phyloP scores from a whole-genome alignment of 2,329 filamentous ascomycete genomes.

The Golovinomyces cichoracearum region DNA sequence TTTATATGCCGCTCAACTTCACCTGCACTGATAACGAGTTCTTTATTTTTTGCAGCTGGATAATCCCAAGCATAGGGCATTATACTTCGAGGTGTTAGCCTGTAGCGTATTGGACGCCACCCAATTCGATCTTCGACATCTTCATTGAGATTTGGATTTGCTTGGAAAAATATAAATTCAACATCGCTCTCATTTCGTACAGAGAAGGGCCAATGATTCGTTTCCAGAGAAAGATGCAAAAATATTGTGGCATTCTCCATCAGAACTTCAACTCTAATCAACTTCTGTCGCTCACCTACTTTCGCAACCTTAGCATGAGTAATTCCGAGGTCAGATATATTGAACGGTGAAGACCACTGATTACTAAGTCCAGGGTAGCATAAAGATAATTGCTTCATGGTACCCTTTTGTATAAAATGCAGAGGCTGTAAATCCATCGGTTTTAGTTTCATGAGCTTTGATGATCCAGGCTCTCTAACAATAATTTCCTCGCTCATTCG shows the following conservation, averaged over 20 bases:
- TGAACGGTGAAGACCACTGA: slow-evolving; percentile 93
- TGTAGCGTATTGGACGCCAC: slow-evolving; percentile 80
- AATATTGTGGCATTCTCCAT: slow-evolving; percentile 89
- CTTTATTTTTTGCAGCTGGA: slow-evolving; percentile 86
- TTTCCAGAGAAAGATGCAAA: slow-evolving; percentile 69
- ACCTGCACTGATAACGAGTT: slow-evolving; percentile 57
- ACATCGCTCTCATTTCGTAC: slow-evolving; percentile 96
- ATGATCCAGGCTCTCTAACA: slow-evolving; percentile 75
- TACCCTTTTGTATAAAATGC: slow-evolving; percentile 63
- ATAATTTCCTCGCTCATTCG: slow-evolving; percentile 70
- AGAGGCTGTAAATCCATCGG: slow-evolving; percentile 60
- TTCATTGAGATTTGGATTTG: slow-evolving; percentile 73
- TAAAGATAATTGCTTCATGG: slow-evolving; percentile 68
- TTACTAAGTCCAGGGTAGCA: slow-evolving; percentile 89
- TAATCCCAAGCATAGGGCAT: slow-evolving; percentile 99
- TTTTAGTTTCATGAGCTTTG: slow-evolving; percentile 54
- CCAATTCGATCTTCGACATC: slow-evolving; percentile 75
- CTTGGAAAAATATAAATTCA: slow-evolving; percentile 91
- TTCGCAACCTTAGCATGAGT: slow-evolving; percentile 86
- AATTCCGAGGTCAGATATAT: slow-evolving; percentile 81
- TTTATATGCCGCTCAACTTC: slow-evolving; percentile 76
- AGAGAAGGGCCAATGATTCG: slow-evolving; percentile 90
- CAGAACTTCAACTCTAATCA: slow-evolving; percentile 68
- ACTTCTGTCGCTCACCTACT: slow-evolving; percentile 62
- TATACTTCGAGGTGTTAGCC: slow-evolving; percentile 76